Base-by-base conservation (phyloP, 352 stramenopile genomes). In the Phytophthora europaea region DNA sequence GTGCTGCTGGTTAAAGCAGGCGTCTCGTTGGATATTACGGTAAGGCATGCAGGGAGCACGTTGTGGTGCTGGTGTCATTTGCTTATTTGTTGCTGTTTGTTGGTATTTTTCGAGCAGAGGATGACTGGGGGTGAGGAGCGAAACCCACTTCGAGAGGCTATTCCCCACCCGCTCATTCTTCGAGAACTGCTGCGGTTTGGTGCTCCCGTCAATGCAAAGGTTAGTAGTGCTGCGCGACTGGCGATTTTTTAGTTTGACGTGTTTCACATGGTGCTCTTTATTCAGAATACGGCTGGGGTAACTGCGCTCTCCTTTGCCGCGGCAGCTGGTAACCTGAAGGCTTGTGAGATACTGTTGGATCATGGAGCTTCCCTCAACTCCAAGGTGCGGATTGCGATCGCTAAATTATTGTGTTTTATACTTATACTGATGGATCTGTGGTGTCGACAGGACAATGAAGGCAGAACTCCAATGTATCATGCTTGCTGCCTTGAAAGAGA, bases 381-480 rank as follows among this genome's bases (percentile, higher is more conserved):
- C 9, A 86, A 82, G 65, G 79, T 81, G 56, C 9, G 43, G 26
- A 23, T 26, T 53, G 2, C 20, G 28, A 12, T 51, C 43, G 43
- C 9, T 51, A 9, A 51, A 51, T 2, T 51, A 23, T 51, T 23
- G 6, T 12, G 20, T 22, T 31, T 7, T 31, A 31, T 8, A 31
- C 28, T 31, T 7, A 31, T 31, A 31, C 6, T 60, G 7, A 54
- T 56, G 10, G 22, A 12, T 50, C 6, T n/a, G n/a, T n/a, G 43
- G 16, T 50, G 43, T 33, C 12, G 18, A 47, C n/a, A 89, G 82
- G 82, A 89, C 51, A 70, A 79, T 31, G 73, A 78, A 22, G 82
- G 82, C 23, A 73, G 80, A 57, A 83, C 82, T 10, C 71, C 79
- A 6, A 82, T 87, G 75, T 84, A 82, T 47, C 72, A 87, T 50